phyloP scores from a whole-genome alignment of 1,139 yeast genomes.

The Yamadazyma trypodendri region DNA sequence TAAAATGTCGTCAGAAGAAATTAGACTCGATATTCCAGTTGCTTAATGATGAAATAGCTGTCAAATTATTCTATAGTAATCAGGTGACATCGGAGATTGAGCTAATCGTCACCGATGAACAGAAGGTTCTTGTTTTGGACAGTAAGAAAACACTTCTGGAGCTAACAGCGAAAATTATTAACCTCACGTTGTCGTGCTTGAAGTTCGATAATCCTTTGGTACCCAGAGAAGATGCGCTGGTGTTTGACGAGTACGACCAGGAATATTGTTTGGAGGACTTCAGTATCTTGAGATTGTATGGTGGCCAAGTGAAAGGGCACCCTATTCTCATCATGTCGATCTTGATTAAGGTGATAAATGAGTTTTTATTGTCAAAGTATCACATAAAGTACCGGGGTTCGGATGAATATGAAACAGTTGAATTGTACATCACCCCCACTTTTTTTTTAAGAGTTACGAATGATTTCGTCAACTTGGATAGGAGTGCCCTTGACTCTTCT shows the following conservation, averaged over 20 bases:
- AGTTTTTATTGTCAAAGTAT: slow-evolving; percentile 17
- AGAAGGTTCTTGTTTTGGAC: slow-evolving; percentile 4
- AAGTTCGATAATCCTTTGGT: slow-evolving; percentile 11
- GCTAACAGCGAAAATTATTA: slow-evolving; percentile 9
- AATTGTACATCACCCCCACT: slow-evolving; percentile 8
- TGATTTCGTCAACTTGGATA: slow-evolving; percentile 11
- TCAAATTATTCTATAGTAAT: slow-evolving; percentile 5
- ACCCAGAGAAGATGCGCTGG: slow-evolving; percentile 4
- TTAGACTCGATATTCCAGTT: slow-evolving; percentile 12
- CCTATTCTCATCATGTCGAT: slow-evolving; percentile 22
- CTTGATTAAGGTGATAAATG: slow-evolving; percentile 20
- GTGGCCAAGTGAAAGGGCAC: slow-evolving; percentile 26
- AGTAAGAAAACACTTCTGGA: slow-evolving; percentile 5
- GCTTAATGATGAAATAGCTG: slow-evolving; percentile 11
- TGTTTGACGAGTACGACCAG: slow-evolving; percentile 12
- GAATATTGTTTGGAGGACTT: slow-evolving; percentile 25
- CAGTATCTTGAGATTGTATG: slow-evolving; percentile 26
- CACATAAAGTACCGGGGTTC: slow-evolving; percentile 8
- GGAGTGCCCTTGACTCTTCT: slow-evolving; percentile 5
- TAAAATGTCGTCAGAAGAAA: slow-evolving; percentile 13
- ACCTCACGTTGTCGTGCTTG: slow-evolving; percentile 9
- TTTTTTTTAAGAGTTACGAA: slow-evolving; percentile 9
- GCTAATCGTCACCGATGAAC: neutral
- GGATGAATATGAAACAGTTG: neutral
- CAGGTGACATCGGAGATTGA: neutral